phyloP scores from a whole-genome alignment of 768 basidiomycete species.

The Calocera cornea region DNA sequence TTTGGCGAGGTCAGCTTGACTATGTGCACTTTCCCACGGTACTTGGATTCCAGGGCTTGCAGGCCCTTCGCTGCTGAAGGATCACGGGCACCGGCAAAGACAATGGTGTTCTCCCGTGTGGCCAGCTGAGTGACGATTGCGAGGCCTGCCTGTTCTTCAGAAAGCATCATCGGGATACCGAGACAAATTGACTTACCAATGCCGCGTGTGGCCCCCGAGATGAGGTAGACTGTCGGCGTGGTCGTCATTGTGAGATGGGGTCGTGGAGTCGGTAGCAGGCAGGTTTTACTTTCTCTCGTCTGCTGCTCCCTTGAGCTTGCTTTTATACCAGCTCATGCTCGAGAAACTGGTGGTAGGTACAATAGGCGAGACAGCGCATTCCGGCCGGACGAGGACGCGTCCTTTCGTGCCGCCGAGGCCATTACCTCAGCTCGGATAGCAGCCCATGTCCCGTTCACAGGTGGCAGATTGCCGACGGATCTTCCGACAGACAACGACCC shows the following conservation, averaged over 20 bases:
- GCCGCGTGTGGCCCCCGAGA: constrained; percentile 14
- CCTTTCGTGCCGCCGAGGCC: too few relatives aligned
- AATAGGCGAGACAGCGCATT: too few relatives aligned
- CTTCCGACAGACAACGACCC: too few relatives aligned
- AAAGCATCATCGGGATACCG: not conserved
- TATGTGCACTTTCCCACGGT: constrained; percentile 8
- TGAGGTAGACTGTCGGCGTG: not conserved
- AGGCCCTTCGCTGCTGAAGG: constrained; percentile 6
- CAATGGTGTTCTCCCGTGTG: not conserved
- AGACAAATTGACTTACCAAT: constrained; percentile 8
- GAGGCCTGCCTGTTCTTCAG: constrained; percentile 5
- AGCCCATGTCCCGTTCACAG: too few relatives aligned
- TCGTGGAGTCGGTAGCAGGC: too few relatives aligned
- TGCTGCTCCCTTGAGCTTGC: too few relatives aligned
- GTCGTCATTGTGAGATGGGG: not conserved
- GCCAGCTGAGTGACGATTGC: constrained; percentile 9
- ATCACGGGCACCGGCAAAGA: constrained; percentile 15
- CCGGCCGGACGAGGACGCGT: too few relatives aligned
- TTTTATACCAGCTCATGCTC: too few relatives aligned
- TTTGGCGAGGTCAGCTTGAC: constrained; percentile 13
- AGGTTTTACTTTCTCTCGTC: too few relatives aligned
- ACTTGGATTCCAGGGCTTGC: constrained; percentile 6
- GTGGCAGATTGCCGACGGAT: too few relatives aligned
- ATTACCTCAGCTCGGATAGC: too few relatives aligned
- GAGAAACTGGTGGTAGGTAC: too few relatives aligned